Evolutionary conservation across 2,329 filamentous ascomycete species (phyloP).

Genomic region (Ceratocystiopsis sp.): DNA sequence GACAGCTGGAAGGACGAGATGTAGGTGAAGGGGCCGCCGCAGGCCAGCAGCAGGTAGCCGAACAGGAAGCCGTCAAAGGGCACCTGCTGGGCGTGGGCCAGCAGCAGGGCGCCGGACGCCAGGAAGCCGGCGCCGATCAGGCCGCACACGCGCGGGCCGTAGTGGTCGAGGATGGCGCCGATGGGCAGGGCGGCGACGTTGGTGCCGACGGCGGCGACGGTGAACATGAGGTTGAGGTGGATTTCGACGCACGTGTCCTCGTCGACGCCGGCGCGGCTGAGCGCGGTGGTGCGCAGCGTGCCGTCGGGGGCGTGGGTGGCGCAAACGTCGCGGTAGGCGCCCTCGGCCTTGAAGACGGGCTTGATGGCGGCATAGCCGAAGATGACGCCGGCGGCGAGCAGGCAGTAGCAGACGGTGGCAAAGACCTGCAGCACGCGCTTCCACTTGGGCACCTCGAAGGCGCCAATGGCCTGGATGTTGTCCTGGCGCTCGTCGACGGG

Average conservation of each 20-base stretch:
- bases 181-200: slow-evolving; percentile 77
- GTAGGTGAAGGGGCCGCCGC: slow-evolving; percentile 68
- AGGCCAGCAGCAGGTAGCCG: slow-evolving; percentile 59
- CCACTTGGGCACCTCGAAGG: slow-evolving; percentile 37
- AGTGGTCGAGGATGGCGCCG: slow-evolving; percentile 69
- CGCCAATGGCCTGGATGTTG: slow-evolving; percentile 29
- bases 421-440: slow-evolving; percentile 28
- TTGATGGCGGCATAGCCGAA: slow-evolving; percentile 80
- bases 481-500: slow-evolving; percentile 22
- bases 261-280: slow-evolving; percentile 11
- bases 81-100: slow-evolving; percentile 48
- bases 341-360: slow-evolving; percentile 57
- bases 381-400: slow-evolving; percentile 57
- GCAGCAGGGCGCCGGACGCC: slow-evolving; percentile 49
- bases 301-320: slow-evolving; percentile 9
- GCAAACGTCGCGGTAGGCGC: slow-evolving; percentile 53
- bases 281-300: too few relatives aligned
- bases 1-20: slow-evolving; percentile 73
- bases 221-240: slow-evolving; percentile 80
- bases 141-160: slow-evolving; percentile 61
- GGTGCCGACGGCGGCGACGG: slow-evolving; percentile 69
- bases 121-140: slow-evolving; percentile 55
- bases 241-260: slow-evolving; percentile 34
- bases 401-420: slow-evolving; percentile 22
- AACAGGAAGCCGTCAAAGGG: slow-evolving; percentile 59